Base-by-base conservation (phyloP, 768 basidiomycete genomes). In the Suillus discolor region DNA sequence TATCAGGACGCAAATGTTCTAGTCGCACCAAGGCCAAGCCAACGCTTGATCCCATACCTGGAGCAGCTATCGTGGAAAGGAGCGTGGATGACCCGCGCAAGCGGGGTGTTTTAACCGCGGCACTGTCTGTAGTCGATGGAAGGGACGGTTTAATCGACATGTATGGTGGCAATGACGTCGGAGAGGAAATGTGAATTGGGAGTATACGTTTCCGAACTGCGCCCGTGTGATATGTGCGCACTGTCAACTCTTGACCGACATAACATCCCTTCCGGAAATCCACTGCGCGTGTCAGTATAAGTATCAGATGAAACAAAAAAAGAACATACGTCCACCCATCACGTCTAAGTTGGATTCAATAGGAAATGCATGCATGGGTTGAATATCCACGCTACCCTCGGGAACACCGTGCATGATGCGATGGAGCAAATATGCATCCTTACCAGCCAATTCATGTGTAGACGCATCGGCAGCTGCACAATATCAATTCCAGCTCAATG, bases 211-310 rank as follows among this genome's bases (percentile, higher is more conserved):
- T 99, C 67, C 97, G 84, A 51, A 97, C 81, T 34, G 91, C 83
- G 13, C 97, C 97, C 7, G 92, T 98, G 75, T 98, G 95, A 76
- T 97, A 97, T 44, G 97, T 98, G 61, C 97, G 87, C 7, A 97
- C 96, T 0, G 96, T 98, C 47, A 99, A 82, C 72, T 99, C 97
- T 81, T 99, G 97, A 11, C 97, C 97, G 6, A 99, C 90, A 73
- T 98, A 99, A 74, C 97, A 99, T 3, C 97, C 97, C 79, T 99
- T 99, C 64, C 93, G 83, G 76, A 97, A 98, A 78, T 98, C 95
- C 74, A 99, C 96, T 91, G 83, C 34, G 16, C 15, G 42, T 3
- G 54, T 68, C 51, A 71, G 45, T 39, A 62, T 55, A 51, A 1
- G 20, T 38, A 20, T 23, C 53, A 20, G 34, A 47, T 15, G 4